Percentiles rank a stretch among this genome's conserved stretches.
Evolutionary conservation across 2,329 filamentous ascomycete species (phyloP).

Genomic region (Fragosphaeria purpurea): DNA sequence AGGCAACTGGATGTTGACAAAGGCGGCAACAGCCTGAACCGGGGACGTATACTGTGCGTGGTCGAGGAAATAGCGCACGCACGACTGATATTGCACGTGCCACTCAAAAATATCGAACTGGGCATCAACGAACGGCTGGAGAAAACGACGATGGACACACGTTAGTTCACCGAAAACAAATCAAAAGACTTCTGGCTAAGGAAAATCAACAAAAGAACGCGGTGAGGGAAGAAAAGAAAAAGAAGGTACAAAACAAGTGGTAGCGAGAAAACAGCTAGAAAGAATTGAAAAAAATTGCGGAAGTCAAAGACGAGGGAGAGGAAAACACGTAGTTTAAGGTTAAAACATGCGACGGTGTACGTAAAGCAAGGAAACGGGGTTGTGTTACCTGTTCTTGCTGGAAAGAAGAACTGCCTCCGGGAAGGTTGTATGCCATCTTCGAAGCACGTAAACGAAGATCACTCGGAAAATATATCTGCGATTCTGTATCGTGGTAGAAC

Average conservation of each 20-base stretch:
- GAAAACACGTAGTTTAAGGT: not conserved
- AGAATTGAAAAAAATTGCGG: not conserved
- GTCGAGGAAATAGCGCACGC: conserved; percentile 83
- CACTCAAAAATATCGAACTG: conserved; percentile 80
- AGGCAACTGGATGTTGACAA: conserved; percentile 84
- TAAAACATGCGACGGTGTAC: not conserved
- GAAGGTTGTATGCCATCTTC: conserved; percentile 21
- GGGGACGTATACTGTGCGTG: conserved; percentile 74
- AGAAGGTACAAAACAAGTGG: not conserved
- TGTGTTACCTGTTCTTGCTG: conserved; percentile 24
- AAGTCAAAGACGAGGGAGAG: not conserved
- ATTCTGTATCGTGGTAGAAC: too few species aligned
- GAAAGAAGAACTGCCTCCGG: conserved; percentile 17
- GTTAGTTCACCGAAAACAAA: too few species aligned
- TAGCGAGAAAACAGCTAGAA: not conserved
- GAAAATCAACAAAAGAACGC: not conserved
- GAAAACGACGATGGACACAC: not conserved
- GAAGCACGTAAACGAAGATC: not conserved
- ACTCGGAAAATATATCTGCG: too few species aligned
- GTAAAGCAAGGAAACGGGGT: not conserved
- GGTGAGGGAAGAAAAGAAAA: not conserved
- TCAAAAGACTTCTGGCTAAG: too few species aligned
- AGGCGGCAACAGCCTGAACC: conserved; percentile 80
- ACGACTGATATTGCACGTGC: conserved; percentile 85
- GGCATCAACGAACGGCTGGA: conserved; percentile 35